Conservation (phyloP, 176 grass and related monocot species). For the Aegilops speltoides region DNA sequence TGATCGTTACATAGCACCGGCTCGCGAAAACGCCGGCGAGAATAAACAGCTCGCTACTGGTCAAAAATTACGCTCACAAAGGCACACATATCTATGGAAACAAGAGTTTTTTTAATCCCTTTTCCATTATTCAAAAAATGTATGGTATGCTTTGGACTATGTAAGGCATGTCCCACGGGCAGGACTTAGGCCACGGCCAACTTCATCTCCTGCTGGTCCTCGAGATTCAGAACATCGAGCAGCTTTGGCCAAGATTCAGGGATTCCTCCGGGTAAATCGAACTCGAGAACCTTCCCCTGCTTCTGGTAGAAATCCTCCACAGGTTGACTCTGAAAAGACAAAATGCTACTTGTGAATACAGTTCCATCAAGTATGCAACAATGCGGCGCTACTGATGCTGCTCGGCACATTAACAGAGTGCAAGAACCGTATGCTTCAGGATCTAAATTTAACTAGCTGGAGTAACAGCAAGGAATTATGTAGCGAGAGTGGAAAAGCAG, state of each 20-base stretch:
- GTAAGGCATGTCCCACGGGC: not conserved
- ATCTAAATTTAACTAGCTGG: not conserved
- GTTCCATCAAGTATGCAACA: not conserved
- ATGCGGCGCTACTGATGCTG: not conserved
- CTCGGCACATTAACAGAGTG: not conserved
- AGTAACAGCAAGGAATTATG: not conserved
- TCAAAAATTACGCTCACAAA: conserved; percentile 29
- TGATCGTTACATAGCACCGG: conserved; percentile 4
- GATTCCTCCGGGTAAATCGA: conserved; percentile 89
- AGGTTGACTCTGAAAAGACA: conserved; percentile 69
- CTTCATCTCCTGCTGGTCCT: conserved; percentile 70
- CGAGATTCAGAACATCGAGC: conserved; percentile 71
- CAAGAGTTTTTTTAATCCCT: conserved; percentile 47
- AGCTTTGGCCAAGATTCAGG: conserved; percentile 92
- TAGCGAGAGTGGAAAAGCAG: not conserved
- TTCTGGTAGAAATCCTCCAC: conserved; percentile 80
- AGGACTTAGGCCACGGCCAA: conserved; percentile 53
- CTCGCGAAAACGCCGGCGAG: conserved; percentile 32
- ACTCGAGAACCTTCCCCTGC: conserved; percentile 81
- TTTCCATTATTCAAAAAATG: conserved; percentile 57
- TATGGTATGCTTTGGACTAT: not conserved
- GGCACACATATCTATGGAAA: conserved; percentile 28
- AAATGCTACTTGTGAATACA: not conserved
- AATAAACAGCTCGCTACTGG: conserved; percentile 18
- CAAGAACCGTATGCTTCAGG: not conserved